Evolutionary conservation across 164 flowering plant species (phyloP).

Genomic region (Chimonanthus salicifolius): DNA sequence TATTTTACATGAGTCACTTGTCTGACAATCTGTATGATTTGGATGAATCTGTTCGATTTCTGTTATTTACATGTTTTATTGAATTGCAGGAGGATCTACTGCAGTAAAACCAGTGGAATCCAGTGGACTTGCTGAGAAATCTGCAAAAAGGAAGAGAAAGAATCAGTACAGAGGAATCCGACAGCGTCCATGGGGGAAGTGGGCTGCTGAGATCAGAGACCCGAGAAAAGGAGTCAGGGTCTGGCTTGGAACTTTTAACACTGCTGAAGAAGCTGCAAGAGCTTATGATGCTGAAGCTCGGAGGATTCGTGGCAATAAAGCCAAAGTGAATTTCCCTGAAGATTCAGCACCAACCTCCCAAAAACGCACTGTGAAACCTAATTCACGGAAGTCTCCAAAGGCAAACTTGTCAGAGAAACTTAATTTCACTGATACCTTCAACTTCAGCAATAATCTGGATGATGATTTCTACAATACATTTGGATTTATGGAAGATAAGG

Average conservation of each 20-base stretch:
- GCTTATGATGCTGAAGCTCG: conserved; percentile 98
- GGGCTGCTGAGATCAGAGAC: conserved; percentile 99
- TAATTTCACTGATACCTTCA: conserved; percentile 25
- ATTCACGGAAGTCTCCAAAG: conserved; percentile 28
- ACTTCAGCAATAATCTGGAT: conserved; percentile 26
- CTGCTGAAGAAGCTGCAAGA: conserved; percentile 98
- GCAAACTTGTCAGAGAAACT: conserved; percentile 21
- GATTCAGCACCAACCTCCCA: conserved; percentile 28
- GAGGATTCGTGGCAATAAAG: conserved; percentile 90
- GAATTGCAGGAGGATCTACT: conserved; percentile 22
- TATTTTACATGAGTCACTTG: too few species aligned
- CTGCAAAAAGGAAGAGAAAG: conserved; percentile 87
- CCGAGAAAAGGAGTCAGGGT: conserved; percentile 93
- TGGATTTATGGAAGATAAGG: conserved; percentile 55
- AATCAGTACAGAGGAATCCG: conserved; percentile 92
- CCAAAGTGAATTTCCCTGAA: conserved; percentile 93
- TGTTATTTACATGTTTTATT: background rate
- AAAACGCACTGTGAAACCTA: conserved; percentile 34
- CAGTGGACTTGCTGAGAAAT: conserved; percentile 57
- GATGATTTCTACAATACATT: conserved; percentile 25
- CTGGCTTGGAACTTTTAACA: conserved; percentile 97
- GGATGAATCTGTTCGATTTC: background rate
- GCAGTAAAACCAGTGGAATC: conserved; percentile 37
- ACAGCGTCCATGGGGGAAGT: conserved; percentile 99
- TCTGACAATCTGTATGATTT: background rate